Percentiles rank a stretch among this genome's conserved stretches.
Evolutionary conservation across 345 rosid species (phyloP).

Genomic region (Populus simonii): DNA sequence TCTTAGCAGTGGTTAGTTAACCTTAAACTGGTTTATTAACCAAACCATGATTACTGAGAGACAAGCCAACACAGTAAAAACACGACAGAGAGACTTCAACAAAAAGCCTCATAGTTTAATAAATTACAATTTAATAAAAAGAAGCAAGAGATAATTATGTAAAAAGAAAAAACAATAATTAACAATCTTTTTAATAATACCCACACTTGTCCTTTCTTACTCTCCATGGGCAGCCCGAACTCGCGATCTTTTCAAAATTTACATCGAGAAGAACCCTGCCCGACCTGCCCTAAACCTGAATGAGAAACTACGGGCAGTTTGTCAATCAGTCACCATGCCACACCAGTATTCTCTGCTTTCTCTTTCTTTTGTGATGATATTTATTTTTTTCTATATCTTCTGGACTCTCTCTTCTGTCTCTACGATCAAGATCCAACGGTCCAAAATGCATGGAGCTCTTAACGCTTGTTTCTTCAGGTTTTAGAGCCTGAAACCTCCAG

Average conservation of each 20-base stretch:
- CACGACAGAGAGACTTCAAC: neutral
- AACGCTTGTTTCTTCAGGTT: conserved; percentile 28
- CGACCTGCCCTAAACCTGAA: conserved; percentile 30
- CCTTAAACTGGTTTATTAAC: neutral
- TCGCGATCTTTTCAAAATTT: conserved; percentile 9
- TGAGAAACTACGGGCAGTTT: conserved; percentile 44
- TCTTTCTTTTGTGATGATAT: conserved; percentile 15
- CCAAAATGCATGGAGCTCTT: conserved; percentile 37
- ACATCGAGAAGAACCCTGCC: conserved; percentile 15
- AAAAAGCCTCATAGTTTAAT: neutral
- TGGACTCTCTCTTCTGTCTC: conserved; percentile 22
- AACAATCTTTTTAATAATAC: neutral
- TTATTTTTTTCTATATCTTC: conserved; percentile 34
- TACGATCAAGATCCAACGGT: conserved; percentile 63
- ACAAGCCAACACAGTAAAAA: neutral
- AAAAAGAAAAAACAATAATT: neutral
- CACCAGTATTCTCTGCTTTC: conserved; percentile 25
- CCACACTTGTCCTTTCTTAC: conserved; percentile 23
- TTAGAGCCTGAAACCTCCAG: conserved; percentile 41
- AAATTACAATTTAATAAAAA: neutral
- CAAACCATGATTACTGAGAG: neutral
- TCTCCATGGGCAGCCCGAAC: conserved; percentile 30
- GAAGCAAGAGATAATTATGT: neutral
- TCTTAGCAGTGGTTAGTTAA: neutral
- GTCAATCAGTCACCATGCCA: conserved; percentile 13